Base-by-base conservation (phyloP, 805 yeast genomes). In the Tetrapisispora arboricola region DNA sequence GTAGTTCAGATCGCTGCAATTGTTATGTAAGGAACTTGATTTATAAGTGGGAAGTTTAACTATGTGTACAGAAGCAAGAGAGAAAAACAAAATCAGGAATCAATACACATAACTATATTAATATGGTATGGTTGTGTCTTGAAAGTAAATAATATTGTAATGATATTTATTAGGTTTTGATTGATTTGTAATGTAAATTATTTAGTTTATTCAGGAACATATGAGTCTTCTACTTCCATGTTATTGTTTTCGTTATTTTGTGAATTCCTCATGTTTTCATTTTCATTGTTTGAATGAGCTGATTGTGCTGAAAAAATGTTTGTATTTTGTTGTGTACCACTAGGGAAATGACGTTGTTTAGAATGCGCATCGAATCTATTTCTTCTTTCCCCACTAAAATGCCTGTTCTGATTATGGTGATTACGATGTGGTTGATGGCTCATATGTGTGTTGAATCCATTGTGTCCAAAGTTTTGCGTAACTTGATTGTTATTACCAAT, bases 401-500 rank as follows among this genome's bases (percentile, higher is more conserved):
- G 42, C 39, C 39, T 42, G 21, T 43, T 44, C 2, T 40, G 45
- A 15, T 22, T 20, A 19, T 25, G 29, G 15, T 16, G 34, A 22
- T 43, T 44, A 1, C 39, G 44, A 15, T 22, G 37, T n/a, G 15
- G 29, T n/a, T 16, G 24, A 21, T 32, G 27, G 8, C 21, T 11
- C 4, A n/a, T n/a, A 12, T 22, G 37, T 34, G 22, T 18, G 17
- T 34, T 34, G 13, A 34, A 34, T 25, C 22, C 17, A 13, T 34
- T 34, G 9, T 36, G 25, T 19, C 40, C 33, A 16, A 30, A 32
- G 36, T 25, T 29, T 31, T 41, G 28, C 11, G 19, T 22, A 24
- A 36, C 43, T 27, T 26, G 38, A 21, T 36, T 42, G 17, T 36
- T 42, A 22, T 25, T 40, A 20, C 58, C 60, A 29, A 51, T 54